phyloP scores from a whole-genome alignment of 352 stramenopile species.

The Phytophthora pistaciae region DNA sequence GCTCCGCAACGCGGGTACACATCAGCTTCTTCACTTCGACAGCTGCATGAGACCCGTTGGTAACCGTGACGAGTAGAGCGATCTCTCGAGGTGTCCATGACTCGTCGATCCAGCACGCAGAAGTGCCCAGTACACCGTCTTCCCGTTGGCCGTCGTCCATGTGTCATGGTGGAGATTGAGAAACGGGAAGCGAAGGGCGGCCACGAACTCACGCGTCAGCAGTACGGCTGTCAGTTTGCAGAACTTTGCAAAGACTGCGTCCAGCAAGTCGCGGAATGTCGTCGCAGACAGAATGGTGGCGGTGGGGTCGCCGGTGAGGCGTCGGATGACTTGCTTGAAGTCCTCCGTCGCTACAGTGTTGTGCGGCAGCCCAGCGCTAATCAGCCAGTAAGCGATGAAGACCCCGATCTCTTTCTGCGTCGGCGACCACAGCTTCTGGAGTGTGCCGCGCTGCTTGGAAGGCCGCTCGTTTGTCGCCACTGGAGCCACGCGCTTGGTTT shows the following conservation, averaged over 20 bases:
- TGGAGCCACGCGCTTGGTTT: too few species aligned
- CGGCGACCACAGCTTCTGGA: constrained; percentile 4
- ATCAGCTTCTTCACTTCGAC: constrained; percentile 6
- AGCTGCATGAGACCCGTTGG: neutral
- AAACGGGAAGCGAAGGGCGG: neutral
- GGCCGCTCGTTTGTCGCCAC: too few species aligned
- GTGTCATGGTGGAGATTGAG: constrained; percentile 9
- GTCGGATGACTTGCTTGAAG: neutral
- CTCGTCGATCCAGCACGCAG: constrained; percentile 5
- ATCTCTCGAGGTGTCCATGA: constrained; percentile 5
- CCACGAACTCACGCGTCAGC: neutral
- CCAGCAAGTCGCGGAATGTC: constrained; percentile 6
- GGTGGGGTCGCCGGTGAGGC: neutral
- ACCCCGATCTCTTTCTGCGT: neutral
- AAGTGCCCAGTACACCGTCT: constrained; percentile 7
- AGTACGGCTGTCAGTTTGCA: neutral
- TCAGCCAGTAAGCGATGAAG: constrained; percentile 8
- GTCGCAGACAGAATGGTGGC: neutral
- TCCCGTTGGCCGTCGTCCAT: neutral
- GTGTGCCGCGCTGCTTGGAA: too few species aligned
- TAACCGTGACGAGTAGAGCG: constrained; percentile 11
- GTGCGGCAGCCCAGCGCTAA: constrained; percentile 9
- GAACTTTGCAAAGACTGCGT: neutral
- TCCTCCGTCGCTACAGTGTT: neutral
- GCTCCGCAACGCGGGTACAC: neutral